Conservation (phyloP, 2,329 filamentous ascomycete species). For the Ophiognomonia clavigignenti-juglandacearum region DNA sequence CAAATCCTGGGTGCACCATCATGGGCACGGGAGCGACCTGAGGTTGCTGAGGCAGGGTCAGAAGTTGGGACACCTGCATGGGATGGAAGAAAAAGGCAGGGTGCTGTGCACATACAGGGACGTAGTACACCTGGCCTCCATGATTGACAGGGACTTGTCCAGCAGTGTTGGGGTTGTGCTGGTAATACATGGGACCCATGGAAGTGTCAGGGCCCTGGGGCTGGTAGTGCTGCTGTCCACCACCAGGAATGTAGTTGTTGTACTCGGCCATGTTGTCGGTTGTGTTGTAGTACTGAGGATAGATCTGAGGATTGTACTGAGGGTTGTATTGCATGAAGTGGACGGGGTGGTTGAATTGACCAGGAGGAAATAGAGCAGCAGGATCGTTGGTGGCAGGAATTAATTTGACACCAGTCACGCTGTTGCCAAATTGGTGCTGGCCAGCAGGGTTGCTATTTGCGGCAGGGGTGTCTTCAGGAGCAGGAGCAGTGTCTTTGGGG, state of each 20-base stretch:
- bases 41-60: slow-evolving; percentile 6
- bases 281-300: not conserved
- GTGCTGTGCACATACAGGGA: slow-evolving; percentile 9
- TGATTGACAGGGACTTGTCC: slow-evolving; percentile 17
- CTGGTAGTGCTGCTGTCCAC: slow-evolving; percentile 45
- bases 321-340: not conserved
- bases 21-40: not conserved
- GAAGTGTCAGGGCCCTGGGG: slow-evolving; percentile 55
- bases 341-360: too few relatives aligned
- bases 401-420: too few relatives aligned
- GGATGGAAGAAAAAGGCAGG: slow-evolving; percentile 27
- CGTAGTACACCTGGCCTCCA: not conserved
- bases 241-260: slow-evolving; percentile 40
- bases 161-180: slow-evolving; percentile 52
- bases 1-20: slow-evolving; percentile 8
- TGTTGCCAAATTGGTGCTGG: too few relatives aligned
- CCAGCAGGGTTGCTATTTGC: too few relatives aligned
- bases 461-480: too few relatives aligned
- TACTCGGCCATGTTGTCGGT: slow-evolving; percentile 22
- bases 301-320: slow-evolving; percentile 3
- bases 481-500: too few relatives aligned
- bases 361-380: too few relatives aligned
- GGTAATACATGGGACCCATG: slow-evolving; percentile 49
- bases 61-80: slow-evolving; percentile 4
- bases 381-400: too few relatives aligned